These are phyloP conservation scores for Tolypocladium tropicale DNA, from an alignment of 2,329 filamentous ascomycete genomes.

Conservation along the genomic window DNA sequence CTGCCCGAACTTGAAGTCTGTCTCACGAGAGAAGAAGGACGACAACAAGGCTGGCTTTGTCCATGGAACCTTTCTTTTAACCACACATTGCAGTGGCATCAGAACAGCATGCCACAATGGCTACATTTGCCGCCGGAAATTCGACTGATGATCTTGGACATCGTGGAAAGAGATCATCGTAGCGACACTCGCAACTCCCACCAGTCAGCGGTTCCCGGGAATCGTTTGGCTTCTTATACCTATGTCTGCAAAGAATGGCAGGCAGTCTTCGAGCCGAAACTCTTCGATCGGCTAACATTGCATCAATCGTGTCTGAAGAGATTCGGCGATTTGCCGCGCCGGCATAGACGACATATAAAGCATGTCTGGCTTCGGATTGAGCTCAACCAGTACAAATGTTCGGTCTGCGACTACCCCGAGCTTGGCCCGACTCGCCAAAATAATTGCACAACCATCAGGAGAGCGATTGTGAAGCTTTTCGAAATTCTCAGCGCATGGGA, in stretches of 20 bases:
- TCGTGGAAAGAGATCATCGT: not conserved
- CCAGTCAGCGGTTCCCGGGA: not conserved
- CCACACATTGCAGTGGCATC: not conserved
- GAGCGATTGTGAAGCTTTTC: not conserved
- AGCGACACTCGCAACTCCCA: not conserved
- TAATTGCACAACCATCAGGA: not conserved
- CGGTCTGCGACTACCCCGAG: not conserved
- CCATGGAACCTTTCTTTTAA: not conserved
- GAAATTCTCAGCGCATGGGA: not conserved
- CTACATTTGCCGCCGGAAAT: not conserved
- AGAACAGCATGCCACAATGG: not conserved
- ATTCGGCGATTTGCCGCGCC: not conserved
- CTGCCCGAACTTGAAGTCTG: not conserved
- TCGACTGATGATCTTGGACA: not conserved
- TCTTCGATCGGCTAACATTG: not conserved
- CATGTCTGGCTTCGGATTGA: not conserved
- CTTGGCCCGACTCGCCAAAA: not conserved
- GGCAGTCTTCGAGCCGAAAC: not conserved
- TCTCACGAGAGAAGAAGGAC: not conserved
- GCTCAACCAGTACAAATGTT: not conserved
- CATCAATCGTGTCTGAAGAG: not conserved
- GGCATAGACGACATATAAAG: not conserved
- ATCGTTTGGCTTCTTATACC: not conserved
- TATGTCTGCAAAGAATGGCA: not conserved
- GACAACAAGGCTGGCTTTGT: not conserved